Evolutionary conservation across 169 alveolate genomes (phyloP), one percentile per base, ranked within the genome.

Genomic region (Theileria annulata): DNA sequence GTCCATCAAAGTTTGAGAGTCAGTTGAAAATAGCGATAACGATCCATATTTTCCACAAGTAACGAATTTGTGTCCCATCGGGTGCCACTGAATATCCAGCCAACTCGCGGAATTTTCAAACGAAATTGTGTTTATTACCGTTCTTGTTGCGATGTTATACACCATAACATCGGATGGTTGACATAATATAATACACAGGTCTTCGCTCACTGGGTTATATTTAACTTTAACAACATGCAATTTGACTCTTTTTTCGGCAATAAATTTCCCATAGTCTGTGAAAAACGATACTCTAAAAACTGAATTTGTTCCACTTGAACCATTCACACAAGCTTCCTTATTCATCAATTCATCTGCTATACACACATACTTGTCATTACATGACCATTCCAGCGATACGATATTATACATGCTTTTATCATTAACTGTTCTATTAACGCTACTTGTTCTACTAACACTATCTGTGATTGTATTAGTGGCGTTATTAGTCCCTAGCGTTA

Each of bases 51-150:
- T 54, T 31, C 77, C 86, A 54, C 77, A 48, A 0, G 86, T 80
- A n/a, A 71, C 89, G 54, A 82, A 82, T n/a, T 62, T 66, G 33
- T 49, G 13, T 42, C 89, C 89, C 30, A 33, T 28, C 13, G 89
- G 89, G 60, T 82, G 89, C 89, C 89, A 82, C 19, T 47, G 81
- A 10, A 79, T 77, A 28, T 82, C 89, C 25, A 82, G 47, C 89
- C 89, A 82, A 6, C 35, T 70, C 13, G 89, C 85, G 25, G 48
- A 49, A 3, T 80, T 59, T 23, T 86, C 89, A 71, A 83, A 74
- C 21, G 63, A 71, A 15, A 82, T 30, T 64, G 68, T 82, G 67
- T 35, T 69, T 13, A 82, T 30, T 5, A 82, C 31, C 0, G 69
- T 8, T 23, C 71, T n/a, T 9, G 28, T 31, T 17, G 25, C 64